Evolutionary conservation across 768 basidiomycete genomes (phyloP).

Genomic region (Boletus barrowsii): DNA sequence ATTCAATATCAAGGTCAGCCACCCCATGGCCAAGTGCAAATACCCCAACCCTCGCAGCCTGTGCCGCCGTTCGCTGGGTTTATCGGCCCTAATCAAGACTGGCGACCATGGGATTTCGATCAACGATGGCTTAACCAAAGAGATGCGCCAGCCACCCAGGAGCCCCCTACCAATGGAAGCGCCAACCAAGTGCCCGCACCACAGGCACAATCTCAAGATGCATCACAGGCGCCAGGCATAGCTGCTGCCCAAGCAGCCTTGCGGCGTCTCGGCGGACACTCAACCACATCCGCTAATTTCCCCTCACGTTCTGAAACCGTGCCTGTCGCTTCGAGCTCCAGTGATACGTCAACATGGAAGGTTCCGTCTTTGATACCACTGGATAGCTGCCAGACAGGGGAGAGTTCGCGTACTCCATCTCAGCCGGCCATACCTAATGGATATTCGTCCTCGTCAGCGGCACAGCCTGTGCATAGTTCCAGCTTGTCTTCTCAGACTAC

Average conservation of each 20-base stretch:
- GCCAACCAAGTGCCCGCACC: constrained; percentile 1
- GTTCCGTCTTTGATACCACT: constrained; percentile 27
- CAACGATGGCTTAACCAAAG: constrained; percentile 29
- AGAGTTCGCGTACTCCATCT: not conserved
- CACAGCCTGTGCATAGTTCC: not conserved
- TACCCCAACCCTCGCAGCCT: constrained; percentile 32
- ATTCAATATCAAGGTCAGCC: constrained; percentile 53
- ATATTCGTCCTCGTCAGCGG: constrained; percentile 8
- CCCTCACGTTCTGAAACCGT: constrained; percentile 6
- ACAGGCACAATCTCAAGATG: constrained; percentile 8
- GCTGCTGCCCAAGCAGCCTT: constrained; percentile 71
- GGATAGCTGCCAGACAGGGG: constrained; percentile 8
- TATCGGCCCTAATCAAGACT: constrained; percentile 59
- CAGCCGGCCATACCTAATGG: constrained; percentile 2
- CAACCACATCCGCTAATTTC: constrained; percentile 9
- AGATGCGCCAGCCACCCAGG: constrained; percentile 2
- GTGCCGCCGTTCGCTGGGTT: constrained; percentile 62
- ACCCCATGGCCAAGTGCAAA: constrained; percentile 32
- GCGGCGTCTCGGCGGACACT: constrained; percentile 39
- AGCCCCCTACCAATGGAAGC: constrained; percentile 4
- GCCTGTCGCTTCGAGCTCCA: constrained; percentile 3
- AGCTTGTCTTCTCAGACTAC: not conserved
- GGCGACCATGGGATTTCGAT: constrained; percentile 60
- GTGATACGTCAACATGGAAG: constrained; percentile 17
- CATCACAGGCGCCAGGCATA: constrained; percentile 36